Evolutionary conservation across 2,329 filamentous ascomycete genomes (phyloP).

Genomic region (Ophiocordyceps australis): DNA sequence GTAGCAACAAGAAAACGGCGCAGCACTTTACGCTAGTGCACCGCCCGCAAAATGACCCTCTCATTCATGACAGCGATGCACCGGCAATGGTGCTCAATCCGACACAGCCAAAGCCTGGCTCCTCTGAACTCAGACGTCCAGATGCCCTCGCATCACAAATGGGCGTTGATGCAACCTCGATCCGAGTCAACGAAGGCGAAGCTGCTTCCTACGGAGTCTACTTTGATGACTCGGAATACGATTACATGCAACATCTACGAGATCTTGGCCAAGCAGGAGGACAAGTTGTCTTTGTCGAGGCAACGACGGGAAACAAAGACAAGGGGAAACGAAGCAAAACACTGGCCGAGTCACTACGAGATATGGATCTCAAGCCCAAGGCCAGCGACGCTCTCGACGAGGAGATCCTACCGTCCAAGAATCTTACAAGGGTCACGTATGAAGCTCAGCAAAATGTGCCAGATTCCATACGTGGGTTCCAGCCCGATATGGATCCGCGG

Average conservation of each 20-base stretch:
- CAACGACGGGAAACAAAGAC: slow-evolving; percentile 42
- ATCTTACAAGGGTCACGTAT: slow-evolving; percentile 60
- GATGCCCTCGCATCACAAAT: slow-evolving; percentile 64
- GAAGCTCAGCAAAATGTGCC: slow-evolving; percentile 88
- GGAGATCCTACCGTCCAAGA: slow-evolving; percentile 63
- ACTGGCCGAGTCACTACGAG: slow-evolving; percentile 65
- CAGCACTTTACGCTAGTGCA: slow-evolving; percentile 90
- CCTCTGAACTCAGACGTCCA: slow-evolving; percentile 42
- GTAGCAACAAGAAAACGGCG: slow-evolving; percentile 89
- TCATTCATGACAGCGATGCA: slow-evolving; percentile 81
- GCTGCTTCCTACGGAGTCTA: slow-evolving; percentile 87
- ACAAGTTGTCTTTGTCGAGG: slow-evolving; percentile 69
- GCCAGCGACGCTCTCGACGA: slow-evolving; percentile 47
- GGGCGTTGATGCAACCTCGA: slow-evolving; percentile 41
- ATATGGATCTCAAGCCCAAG: slow-evolving; percentile 36
- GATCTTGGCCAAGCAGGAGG: slow-evolving; percentile 62
- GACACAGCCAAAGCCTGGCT: slow-evolving; percentile 21
- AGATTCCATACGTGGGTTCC: slow-evolving; percentile 80
- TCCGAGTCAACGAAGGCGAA: slow-evolving; percentile 86
- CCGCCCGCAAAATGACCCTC: slow-evolving; percentile 90
- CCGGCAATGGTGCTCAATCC: slow-evolving; percentile 82
- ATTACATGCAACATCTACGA: slow-evolving; percentile 98
- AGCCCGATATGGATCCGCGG: slow-evolving; percentile 94
- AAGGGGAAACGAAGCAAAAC: slow-evolving; percentile 62
- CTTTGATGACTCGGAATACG: slow-evolving; percentile 88